phyloP scores from a whole-genome alignment of 2,329 filamentous ascomycete genomes.

The Aspergillus pseudonomiae region DNA sequence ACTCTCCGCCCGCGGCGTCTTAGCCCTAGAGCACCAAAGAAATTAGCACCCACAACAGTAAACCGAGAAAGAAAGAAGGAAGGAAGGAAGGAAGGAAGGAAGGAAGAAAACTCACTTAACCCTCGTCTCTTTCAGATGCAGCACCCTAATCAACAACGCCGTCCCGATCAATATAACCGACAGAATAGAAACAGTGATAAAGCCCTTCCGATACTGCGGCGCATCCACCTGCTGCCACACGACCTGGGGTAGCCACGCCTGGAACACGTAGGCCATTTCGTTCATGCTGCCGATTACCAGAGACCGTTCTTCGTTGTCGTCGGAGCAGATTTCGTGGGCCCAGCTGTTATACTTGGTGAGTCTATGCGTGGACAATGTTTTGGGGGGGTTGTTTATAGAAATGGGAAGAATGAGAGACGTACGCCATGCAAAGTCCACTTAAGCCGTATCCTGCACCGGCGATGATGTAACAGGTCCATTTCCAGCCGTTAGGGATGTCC shows the following conservation, averaged over 20 bases:
- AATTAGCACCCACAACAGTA: neutral
- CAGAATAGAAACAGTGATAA: conserved; percentile 57
- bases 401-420: conserved; percentile 22
- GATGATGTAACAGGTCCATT: conserved; percentile 66
- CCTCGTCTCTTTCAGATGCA: conserved; percentile 16
- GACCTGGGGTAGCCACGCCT: conserved; percentile 69
- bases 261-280: conserved; percentile 69
- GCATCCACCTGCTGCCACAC: conserved; percentile 68
- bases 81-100: too few species aligned
- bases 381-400: neutral
- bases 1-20: neutral
- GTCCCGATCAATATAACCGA: conserved; percentile 54
- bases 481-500: conserved; percentile 58
- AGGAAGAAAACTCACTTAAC: conserved; percentile 3
- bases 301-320: conserved; percentile 66
- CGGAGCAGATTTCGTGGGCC: conserved; percentile 58
- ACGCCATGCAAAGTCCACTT: conserved; percentile 55
- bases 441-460: conserved; percentile 52
- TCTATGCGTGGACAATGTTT: neutral
- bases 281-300: conserved; percentile 70
- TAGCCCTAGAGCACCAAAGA: neutral
- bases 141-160: conserved; percentile 29
- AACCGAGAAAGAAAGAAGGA: too few species aligned
- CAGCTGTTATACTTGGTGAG: conserved; percentile 37
- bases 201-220: conserved; percentile 63